Evolutionary conservation across 306 rosid genomes (phyloP).

Genomic region (Luffa aegyptiaca): DNA sequence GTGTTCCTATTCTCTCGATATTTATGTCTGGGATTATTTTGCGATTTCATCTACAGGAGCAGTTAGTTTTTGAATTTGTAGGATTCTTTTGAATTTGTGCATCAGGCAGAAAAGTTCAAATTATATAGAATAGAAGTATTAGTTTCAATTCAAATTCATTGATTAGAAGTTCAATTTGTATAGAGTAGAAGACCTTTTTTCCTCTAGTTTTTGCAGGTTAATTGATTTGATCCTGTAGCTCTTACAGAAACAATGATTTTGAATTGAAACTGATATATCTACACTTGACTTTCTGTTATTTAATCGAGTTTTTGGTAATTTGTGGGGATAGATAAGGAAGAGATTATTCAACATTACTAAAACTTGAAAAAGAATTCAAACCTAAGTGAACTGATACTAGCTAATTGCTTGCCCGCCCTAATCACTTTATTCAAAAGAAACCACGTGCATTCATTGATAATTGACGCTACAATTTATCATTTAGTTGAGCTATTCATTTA

Average conservation of each 20-base stretch:
- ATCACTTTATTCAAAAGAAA: neutral
- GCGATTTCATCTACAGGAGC: neutral
- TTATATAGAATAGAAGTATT: neutral
- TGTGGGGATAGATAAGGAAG: neutral
- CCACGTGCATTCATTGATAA: neutral
- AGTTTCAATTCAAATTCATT: no score
- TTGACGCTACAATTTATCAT: neutral
- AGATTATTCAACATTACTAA: neutral
- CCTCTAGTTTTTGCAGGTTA: neutral
- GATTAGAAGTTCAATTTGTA: neutral
- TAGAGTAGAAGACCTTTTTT: neutral
- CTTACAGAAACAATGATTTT: neutral
- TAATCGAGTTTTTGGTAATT: neutral
- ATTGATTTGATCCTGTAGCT: neutral
- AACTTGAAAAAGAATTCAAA: neutral
- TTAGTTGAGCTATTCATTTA: neutral
- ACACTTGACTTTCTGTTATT: neutral
- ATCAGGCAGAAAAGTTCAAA: neutral
- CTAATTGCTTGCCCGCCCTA: neutral
- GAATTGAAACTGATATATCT: neutral
- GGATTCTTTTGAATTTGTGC: neutral
- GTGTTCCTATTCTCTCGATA: neutral
- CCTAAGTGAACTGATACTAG: neutral
- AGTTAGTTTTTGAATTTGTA: neutral
- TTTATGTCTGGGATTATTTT: neutral